Base-by-base conservation (phyloP, 73 alveolate genomes). In the Blepharisma japonicum region DNA sequence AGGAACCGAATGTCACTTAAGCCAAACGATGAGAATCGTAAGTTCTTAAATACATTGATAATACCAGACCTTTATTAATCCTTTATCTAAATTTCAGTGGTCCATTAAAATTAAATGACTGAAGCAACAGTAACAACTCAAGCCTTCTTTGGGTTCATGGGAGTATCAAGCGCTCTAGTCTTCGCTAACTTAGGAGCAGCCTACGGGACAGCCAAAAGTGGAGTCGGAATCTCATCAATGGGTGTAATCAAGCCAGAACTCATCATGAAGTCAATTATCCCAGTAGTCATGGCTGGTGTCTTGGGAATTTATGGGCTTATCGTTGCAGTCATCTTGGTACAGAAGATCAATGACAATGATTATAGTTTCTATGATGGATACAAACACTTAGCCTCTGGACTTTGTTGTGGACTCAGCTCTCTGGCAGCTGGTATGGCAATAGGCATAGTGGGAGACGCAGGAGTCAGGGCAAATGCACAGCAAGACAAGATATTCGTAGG, bases 281-380 rank as follows among this genome's bases (percentile, higher is more conserved):
- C 99, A 20, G 97, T 96, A 79, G 98, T 96, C 90, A 96, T 96
- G 99, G 99, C 99, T 50, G 99, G 99, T 88, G 97, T 96, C 85
- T 81, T 96, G 91, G 99, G 99, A 71, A 96, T 96, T 81, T 96
- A 96, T 86, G 99, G 99, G 55, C 94, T 96, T 71, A 96, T 96
- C 87, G 97, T 97, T 38, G 98, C 98, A 27, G 98, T 96, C 38
- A 92, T 96, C 95, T 82, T 79, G 82, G 80, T 91, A 89, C 83
- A 96, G 89, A 71, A 48, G 21, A 46, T 50, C 78, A 21, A 42
- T 45, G 81, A 51, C 25, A 39, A 47, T 54, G 56, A 53, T 54
- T 95, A 95, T 87, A 66, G 95, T 20, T 81, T 86, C 68, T 83
- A 90, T 81, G 74, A 85, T 14, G 99, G 99, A 68, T 96, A 92